Percentiles rank a stretch among this genome's conserved stretches.
These are phyloP conservation scores for Trichoderma asperellum DNA, from an alignment of 2,329 filamentous ascomycete species.

Conservation along the genomic window DNA sequence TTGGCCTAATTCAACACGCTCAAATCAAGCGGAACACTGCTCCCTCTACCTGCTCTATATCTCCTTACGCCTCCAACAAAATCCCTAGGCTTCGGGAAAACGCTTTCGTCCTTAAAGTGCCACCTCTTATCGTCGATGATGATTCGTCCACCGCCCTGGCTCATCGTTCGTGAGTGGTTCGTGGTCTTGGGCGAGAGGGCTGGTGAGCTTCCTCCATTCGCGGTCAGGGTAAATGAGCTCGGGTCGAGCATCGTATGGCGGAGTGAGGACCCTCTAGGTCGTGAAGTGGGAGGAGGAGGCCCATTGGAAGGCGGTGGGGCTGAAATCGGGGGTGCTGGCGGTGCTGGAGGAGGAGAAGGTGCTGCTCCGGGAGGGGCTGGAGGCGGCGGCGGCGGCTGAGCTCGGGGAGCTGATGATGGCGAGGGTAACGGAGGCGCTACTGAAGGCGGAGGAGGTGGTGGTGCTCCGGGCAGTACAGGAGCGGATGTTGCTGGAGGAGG, in stretches of 20 bases:
- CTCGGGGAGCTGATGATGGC: conserved; percentile 31
- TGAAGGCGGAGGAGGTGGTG: conserved; percentile 46
- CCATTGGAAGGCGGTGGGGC: conserved; percentile 30
- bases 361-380: conserved; percentile 42
- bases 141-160: conserved; percentile 45
- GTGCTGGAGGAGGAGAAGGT: conserved; percentile 37
- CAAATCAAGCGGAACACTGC: conserved; percentile 90
- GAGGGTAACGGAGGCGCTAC: conserved; percentile 43
- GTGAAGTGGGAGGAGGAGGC: conserved; percentile 44
- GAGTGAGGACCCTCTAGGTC: conserved; percentile 53
- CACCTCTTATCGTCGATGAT: conserved; percentile 79
- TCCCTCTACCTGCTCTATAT: conserved; percentile 89
- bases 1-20: conserved; percentile 45
- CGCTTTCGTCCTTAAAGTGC: conserved; percentile 81
- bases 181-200: conserved; percentile 48
- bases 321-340: conserved; percentile 32
- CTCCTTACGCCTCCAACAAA: conserved; percentile 75
- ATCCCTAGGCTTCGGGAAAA: conserved; percentile 82
- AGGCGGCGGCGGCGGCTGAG: conserved; percentile 32
- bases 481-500: conserved; percentile 34
- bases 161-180: conserved; percentile 39
- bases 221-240: conserved; percentile 72
- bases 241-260: conserved; percentile 71
- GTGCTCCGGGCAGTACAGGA: conserved; percentile 41
- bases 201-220: conserved; percentile 62